Evolutionary conservation across 2,329 filamentous ascomycete species (phyloP).

Genomic region (Epichloe bromicola): DNA sequence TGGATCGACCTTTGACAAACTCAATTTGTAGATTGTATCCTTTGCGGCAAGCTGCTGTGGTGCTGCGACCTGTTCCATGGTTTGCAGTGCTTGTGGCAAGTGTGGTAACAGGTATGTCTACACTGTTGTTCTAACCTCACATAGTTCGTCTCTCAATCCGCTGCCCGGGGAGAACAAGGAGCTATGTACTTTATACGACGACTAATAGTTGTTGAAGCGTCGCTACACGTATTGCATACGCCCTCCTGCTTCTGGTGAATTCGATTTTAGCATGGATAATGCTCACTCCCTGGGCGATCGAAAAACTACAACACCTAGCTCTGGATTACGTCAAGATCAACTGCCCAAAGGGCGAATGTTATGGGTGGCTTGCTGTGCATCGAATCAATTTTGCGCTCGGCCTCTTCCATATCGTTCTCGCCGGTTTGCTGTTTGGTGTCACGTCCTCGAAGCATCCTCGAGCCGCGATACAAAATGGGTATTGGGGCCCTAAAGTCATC

Average conservation of each 20-base stretch:
- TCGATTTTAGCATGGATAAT: conserved; percentile 97
- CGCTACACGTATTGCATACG: conserved; percentile 92
- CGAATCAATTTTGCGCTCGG: conserved; percentile 96
- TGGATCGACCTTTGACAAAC: conserved; percentile 2
- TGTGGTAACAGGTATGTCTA: conserved; percentile 73
- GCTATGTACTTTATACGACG: too few species aligned
- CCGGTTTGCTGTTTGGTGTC: conserved; percentile 74
- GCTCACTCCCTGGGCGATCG: conserved; percentile 96
- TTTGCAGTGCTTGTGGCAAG: conserved; percentile 91
- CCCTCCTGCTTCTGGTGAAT: conserved; percentile 88
- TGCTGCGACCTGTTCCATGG: conserved; percentile 88
- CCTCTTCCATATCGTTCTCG: conserved; percentile 81
- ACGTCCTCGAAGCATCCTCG: conserved; percentile 76
- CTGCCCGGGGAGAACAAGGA: not conserved
- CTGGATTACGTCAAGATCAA: conserved; percentile 94
- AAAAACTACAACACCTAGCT: conserved; percentile 83
- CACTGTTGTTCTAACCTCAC: not conserved
- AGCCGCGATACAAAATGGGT: conserved; percentile 90
- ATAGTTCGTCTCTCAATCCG: not conserved
- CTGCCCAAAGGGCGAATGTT: conserved; percentile 80
- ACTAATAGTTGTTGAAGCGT: conserved; percentile 42
- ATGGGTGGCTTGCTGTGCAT: conserved; percentile 93
- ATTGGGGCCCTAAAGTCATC: conserved; percentile 93
- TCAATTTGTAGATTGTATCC: conserved; percentile 48
- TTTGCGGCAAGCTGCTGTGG: conserved; percentile 87